Evolutionary conservation across 768 basidiomycete species (phyloP).

Genomic region (Serendipita indica): DNA sequence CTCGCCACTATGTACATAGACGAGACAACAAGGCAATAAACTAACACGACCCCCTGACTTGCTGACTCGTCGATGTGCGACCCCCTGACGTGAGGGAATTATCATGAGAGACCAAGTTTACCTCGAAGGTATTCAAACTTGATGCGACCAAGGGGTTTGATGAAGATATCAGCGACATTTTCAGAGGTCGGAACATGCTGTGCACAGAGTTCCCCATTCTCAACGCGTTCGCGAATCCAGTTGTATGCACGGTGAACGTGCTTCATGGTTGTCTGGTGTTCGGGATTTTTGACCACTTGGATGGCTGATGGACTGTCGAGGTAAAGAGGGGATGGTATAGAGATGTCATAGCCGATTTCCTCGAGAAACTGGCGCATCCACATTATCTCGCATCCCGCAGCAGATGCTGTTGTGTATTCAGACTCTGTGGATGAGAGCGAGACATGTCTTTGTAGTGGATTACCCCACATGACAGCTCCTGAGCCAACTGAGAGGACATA

Average conservation of each 20-base stretch:
- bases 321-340: slow-evolving; percentile 18
- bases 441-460: slow-evolving; percentile 27
- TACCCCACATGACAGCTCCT: slow-evolving; percentile 27
- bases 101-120: neutral
- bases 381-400: slow-evolving; percentile 16
- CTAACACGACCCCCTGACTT: neutral
- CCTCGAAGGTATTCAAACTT: neutral
- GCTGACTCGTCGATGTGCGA: neutral
- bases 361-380: slow-evolving; percentile 17
- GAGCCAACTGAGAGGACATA: slow-evolving; percentile 25
- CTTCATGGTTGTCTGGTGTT: slow-evolving; percentile 22
- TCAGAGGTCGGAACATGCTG: neutral
- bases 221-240: slow-evolving; percentile 18
- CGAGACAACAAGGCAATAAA: no score
- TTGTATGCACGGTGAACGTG: slow-evolving; percentile 22
- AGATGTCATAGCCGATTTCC: slow-evolving; percentile 12
- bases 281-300: slow-evolving; percentile 19
- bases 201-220: neutral
- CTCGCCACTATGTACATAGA: no score
- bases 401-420: slow-evolving; percentile 17
- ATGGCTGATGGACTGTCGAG: slow-evolving; percentile 27
- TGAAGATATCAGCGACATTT: slow-evolving; percentile 1
- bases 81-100: neutral
- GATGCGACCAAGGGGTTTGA: neutral
- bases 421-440: slow-evolving; percentile 22